A percentile compares a stretch with the other conserved stretches of the same genome.
phyloP scores from a whole-genome alignment of 352 stramenopile genomes.

The Thraustochytrium sp. region DNA sequence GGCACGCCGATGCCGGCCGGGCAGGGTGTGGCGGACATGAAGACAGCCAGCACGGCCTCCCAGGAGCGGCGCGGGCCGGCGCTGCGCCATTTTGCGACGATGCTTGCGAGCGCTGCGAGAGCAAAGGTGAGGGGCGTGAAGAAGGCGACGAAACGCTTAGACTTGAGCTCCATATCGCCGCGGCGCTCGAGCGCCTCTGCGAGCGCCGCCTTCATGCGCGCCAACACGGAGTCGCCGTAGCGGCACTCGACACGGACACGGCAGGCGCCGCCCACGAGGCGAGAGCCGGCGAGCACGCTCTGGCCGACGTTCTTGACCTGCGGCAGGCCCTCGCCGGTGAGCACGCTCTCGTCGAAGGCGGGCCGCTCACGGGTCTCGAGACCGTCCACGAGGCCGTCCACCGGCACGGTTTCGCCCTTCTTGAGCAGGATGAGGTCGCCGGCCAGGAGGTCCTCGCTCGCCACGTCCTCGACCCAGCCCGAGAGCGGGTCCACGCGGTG shows the following conservation, averaged over 20 bases:
- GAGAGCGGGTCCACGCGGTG: not conserved
- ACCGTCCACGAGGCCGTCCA: constrained; percentile 15
- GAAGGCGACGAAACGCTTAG: constrained; percentile 1
- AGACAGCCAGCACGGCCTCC: constrained; percentile 38
- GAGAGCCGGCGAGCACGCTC: not conserved
- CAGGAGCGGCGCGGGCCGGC: not conserved
- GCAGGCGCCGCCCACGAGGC: not conserved
- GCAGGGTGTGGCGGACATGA: constrained; percentile 41
- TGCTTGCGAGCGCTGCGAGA: not conserved
- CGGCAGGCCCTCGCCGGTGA: constrained; percentile 7
- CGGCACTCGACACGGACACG: not conserved
- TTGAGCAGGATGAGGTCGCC: constrained; percentile 27
- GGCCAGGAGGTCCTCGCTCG: not conserved
- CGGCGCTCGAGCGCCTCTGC: constrained; percentile 5
- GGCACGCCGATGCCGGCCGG: constrained; percentile 31
- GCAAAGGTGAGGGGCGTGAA: constrained; percentile 40
- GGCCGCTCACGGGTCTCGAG: not conserved
- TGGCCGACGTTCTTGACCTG: not conserved
- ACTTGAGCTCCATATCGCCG: constrained; percentile 2
- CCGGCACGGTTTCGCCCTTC: not conserved
- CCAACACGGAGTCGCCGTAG: not conserved
- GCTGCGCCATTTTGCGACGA: not conserved
- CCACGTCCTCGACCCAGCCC: not conserved
- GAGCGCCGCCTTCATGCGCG: constrained; percentile 27
- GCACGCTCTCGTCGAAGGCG: not conserved